phyloP scores from a whole-genome alignment of 495 filamentous ascomycete genomes.

The Hyaloscypha hepaticicola region DNA sequence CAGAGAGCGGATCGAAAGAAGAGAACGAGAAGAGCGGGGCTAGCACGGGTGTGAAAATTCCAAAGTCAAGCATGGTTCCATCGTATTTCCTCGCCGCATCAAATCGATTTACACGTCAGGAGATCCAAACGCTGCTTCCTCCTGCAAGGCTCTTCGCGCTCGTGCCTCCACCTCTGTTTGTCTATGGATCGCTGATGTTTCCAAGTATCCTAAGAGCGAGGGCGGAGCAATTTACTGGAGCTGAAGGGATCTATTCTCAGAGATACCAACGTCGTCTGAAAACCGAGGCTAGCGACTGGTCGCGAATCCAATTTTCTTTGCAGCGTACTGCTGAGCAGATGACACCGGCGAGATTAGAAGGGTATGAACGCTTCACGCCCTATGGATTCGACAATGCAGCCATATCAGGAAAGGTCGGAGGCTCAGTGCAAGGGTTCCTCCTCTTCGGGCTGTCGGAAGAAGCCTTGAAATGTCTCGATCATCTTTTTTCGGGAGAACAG shows the following conservation, averaged over 20 bases:
- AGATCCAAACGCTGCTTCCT: background rate
- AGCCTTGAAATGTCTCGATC: background rate
- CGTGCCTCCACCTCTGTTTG: background rate
- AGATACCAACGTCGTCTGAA: background rate
- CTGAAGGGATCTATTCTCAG: background rate
- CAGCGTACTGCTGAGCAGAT: background rate
- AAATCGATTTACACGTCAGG: constrained; percentile 2
- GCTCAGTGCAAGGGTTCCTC: constrained; percentile 1
- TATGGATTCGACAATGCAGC: background rate
- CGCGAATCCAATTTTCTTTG: background rate
- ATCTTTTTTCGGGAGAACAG: background rate
- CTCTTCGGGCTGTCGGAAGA: background rate
- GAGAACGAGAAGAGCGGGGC: no score
- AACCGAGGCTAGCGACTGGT: background rate
- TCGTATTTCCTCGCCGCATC: background rate
- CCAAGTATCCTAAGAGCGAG: background rate
- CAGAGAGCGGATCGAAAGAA: background rate
- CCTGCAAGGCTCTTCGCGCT: background rate
- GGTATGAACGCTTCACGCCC: background rate
- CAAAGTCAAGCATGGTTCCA: background rate
- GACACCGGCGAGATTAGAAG: background rate
- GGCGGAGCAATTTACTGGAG: background rate
- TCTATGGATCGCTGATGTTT: constrained; percentile 1
- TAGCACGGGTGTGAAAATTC: background rate
- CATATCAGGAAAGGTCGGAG: background rate